Evolutionary conservation across 306 rosid genomes (phyloP).

Genomic region (Cicer arietinum): DNA sequence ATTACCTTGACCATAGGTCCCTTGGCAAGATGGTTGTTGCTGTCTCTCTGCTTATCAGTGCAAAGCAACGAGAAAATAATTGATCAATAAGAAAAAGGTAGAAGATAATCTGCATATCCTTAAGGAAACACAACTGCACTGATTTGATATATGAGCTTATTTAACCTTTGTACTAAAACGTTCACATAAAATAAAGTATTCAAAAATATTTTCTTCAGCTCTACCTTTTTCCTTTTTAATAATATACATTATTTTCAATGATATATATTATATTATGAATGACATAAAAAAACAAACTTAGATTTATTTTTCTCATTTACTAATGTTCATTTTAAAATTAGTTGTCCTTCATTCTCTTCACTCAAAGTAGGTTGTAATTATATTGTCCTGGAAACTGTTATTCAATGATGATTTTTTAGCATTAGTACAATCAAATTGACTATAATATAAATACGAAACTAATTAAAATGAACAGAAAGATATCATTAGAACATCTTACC

Average conservation of each 20-base stretch:
- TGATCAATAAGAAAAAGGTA: slow-evolving; percentile 20
- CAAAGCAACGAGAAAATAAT: slow-evolving; percentile 30
- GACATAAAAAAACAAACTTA: not conserved
- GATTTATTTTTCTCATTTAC: not conserved
- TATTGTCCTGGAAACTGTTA: not conserved
- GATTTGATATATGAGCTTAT: not conserved
- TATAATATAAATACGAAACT: not conserved
- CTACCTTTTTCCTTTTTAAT: not conserved
- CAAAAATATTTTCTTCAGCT: not conserved
- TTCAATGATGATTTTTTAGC: not conserved
- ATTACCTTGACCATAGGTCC: slow-evolving; percentile 47
- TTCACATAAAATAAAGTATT: not conserved
- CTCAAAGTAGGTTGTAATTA: not conserved
- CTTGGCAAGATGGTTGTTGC: slow-evolving; percentile 42
- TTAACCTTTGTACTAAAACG: not conserved
- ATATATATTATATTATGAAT: not conserved
- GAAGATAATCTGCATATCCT: not conserved
- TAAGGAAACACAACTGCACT: slow-evolving; percentile 10
- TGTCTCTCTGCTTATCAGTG: slow-evolving; percentile 40
- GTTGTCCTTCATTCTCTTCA: not conserved
- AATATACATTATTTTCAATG: not conserved
- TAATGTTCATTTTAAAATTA: not conserved
- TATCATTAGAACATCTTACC: slow-evolving; percentile 32
- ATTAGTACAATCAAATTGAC: not conserved
- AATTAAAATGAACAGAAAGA: not conserved